These are phyloP conservation scores for Oleoguttula mirabilis DNA, from an alignment of 495 filamentous ascomycete genomes.

Conservation along the genomic window DNA sequence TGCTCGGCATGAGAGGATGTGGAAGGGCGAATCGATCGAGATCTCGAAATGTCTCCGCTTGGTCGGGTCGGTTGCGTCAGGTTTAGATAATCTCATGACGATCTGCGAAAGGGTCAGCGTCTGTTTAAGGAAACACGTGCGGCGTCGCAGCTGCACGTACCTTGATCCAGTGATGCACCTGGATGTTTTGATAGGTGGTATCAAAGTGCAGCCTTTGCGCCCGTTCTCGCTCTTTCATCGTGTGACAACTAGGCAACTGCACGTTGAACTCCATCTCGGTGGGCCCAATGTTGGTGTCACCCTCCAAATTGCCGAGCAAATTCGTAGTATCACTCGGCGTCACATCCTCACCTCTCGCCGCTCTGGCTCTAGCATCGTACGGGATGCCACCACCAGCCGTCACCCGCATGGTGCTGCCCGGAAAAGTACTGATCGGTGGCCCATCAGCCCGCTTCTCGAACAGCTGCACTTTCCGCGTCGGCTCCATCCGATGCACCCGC, in stretches of 20 bases:
- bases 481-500: conserved; percentile 76
- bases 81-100: conserved; percentile 85
- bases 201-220: conserved; percentile 70
- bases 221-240: conserved; percentile 69
- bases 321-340: conserved; percentile 45
- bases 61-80: conserved; percentile 64
- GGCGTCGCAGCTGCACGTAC: conserved; percentile 40
- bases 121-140: not conserved
- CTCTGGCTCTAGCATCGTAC: conserved; percentile 48
- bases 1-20: conserved; percentile 86
- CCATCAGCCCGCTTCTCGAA: conserved; percentile 86
- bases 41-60: conserved; percentile 95
- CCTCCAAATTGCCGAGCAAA: conserved; percentile 65
- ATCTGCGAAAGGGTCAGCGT: conserved; percentile 47
- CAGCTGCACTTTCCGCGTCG: conserved; percentile 69
- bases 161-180: conserved; percentile 99
- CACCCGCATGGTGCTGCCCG: conserved; percentile 66
- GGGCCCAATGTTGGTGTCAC: conserved; percentile 59
- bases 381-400: conserved; percentile 69
- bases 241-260: conserved; percentile 82
- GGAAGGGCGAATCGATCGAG: conserved; percentile 95
- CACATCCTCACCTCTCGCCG: conserved; percentile 47
- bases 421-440: conserved; percentile 62
- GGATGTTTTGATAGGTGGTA: conserved; percentile 90
- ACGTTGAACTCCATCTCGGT: conserved; percentile 98